These are phyloP conservation scores for Eucalyptus pumila DNA, from an alignment of 345 rosid genomes.

Conservation along the genomic window DNA sequence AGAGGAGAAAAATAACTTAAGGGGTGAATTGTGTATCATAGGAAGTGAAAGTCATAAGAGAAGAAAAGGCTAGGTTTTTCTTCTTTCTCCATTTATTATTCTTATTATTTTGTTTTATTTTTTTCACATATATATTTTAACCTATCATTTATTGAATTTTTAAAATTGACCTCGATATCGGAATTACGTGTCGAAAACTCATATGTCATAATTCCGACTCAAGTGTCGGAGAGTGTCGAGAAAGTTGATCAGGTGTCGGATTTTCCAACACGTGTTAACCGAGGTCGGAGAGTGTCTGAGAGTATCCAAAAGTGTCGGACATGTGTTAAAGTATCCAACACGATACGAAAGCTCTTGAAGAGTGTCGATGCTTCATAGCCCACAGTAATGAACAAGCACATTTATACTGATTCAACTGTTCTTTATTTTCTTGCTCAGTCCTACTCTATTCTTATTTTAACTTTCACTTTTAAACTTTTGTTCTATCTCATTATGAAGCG, in stretches of 20 bases:
- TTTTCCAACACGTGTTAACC: too few relatives aligned
- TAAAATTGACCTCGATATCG: too few relatives aligned
- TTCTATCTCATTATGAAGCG: accelerated
- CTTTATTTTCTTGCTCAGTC: too few relatives aligned
- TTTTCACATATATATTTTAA: too few relatives aligned
- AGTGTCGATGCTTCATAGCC: too few relatives aligned
- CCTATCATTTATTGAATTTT: too few relatives aligned
- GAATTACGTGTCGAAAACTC: accelerated
- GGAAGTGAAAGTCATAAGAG: too few relatives aligned
- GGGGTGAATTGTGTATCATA: too few relatives aligned
- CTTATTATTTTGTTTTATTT: too few relatives aligned
- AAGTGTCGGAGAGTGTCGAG: accelerated
- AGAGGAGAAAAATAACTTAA: too few relatives aligned
- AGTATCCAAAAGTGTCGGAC: too few relatives aligned
- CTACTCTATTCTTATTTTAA: accelerated
- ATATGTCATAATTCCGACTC: accelerated
- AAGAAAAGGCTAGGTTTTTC: accelerated
- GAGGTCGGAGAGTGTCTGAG: accelerated
- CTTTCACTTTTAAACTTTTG: accelerated
- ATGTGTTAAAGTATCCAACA: accelerated
- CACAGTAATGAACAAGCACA: neutral
- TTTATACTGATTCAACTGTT: accelerated
- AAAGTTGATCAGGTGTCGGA: accelerated
- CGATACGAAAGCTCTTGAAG: accelerated
- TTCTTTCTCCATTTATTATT: too few relatives aligned